Base-by-base conservation (phyloP, 306 rosid species). In the Cotoneaster glaucophyllus region DNA sequence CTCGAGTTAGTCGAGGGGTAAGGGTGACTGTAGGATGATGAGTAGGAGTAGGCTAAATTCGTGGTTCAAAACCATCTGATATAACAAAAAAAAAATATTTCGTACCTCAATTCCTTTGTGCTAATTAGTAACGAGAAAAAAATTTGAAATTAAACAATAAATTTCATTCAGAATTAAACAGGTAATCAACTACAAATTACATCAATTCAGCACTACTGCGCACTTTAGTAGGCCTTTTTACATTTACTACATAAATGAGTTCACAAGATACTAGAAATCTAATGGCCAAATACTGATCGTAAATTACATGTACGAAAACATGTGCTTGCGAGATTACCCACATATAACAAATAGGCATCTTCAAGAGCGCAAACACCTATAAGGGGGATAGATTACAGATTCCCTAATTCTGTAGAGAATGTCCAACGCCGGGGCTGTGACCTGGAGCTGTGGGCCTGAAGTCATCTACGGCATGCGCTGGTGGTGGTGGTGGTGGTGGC, bases 371-470 rank as follows among this genome's bases (percentile, higher is more conserved):
- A 50, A 50, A 50, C 37, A 61, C 21, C 26, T 13, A 25, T 12
- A 61, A 19, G 29, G 31, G 29, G 64, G 65, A 72, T 72, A 41
- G 37, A 34, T 24, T 15, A 37, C 62, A 24, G 37, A 57, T 72
- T 37, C 45, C 32, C 76, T 82, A 91, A 76, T 85, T 84, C 67
- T 91, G 84, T 75, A 58, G 4, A 65, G 85, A 67, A 73, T 89
- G 92, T 43, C 97, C 95, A 21, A 79, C 87, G 11, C 95, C 93
- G 4, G 97, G 97, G 77, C 97, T 91, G 73, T 91, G 93, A n/a
- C 97, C 94, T 1, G 97, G 94, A 32, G 75, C 43, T 0, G 97
- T 91, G 59, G 97, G 95, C 48, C 97, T 73, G 77, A 87, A 89
- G 69, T 77, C 82, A 24, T 21, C 61, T 17, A 80, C 24, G 5